A percentile compares a stretch with the other conserved stretches of the same genome.
Conservation (phyloP, 2,329 filamentous ascomycete species). For the Alternaria incomplexa region DNA sequence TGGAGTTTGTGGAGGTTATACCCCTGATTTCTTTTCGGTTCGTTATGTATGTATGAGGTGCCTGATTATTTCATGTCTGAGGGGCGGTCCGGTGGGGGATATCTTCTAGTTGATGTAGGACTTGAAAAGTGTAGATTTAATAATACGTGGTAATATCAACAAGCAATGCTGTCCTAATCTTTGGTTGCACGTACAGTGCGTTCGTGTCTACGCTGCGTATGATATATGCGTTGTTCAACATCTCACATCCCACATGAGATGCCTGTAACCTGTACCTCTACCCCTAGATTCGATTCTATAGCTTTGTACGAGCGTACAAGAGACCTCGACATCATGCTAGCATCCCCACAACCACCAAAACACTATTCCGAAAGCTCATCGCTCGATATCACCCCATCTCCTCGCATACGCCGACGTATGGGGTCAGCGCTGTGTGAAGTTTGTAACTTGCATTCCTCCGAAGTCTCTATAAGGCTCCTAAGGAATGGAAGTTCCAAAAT, state of each 20-base stretch:
- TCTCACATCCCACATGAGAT: neutral
- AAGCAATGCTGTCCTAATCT: neutral
- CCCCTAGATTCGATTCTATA: too few species aligned
- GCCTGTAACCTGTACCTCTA: neutral
- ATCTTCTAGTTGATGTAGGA: neutral
- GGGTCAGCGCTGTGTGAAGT: neutral
- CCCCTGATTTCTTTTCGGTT: neutral
- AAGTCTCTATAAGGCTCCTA: neutral
- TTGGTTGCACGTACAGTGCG: too few species aligned
- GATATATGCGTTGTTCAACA: neutral
- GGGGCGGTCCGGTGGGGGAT: neutral
- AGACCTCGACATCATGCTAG: too few species aligned
- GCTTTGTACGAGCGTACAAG: neutral
- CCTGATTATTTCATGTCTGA: neutral
- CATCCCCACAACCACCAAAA: neutral
- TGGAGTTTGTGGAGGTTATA: constrained; percentile 6
- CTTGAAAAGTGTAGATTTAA: neutral
- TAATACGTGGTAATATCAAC: neutral
- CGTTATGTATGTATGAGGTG: neutral
- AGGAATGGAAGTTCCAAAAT: neutral
- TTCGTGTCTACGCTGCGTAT: neutral
- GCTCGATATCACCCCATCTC: neutral
- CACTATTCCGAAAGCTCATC: too few species aligned
- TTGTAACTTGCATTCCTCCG: neutral
- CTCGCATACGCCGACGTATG: neutral